These are phyloP conservation scores for Penicillium fuscoglaucum DNA, from an alignment of 2,329 filamentous ascomycete species.

Conservation along the genomic window DNA sequence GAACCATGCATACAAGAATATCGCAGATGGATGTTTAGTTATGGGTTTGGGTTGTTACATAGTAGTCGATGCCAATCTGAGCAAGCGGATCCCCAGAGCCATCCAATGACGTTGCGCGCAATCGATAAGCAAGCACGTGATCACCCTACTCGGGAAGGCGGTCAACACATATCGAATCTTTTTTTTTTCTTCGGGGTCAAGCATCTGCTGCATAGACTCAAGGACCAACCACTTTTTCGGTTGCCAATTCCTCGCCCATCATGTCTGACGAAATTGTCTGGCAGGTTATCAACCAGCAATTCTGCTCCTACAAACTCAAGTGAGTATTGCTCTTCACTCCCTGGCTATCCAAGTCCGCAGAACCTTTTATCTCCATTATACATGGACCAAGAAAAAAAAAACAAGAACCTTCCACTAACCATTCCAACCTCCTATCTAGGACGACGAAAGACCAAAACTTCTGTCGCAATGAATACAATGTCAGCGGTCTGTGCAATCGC, in stretches of 20 bases:
- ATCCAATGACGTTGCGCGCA: conserved; percentile 11
- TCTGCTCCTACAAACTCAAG: conserved; percentile 94
- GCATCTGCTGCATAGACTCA: conserved; percentile 1
- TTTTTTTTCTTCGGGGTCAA: conserved; percentile 10
- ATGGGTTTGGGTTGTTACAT: not conserved
- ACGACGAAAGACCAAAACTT: conserved; percentile 87
- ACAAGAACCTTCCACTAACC: conserved; percentile 9
- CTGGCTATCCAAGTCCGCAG: not conserved
- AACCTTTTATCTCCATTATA: conserved; percentile 8
- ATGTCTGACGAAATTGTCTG: conserved; percentile 94
- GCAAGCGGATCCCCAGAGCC: not conserved
- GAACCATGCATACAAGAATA: not conserved
- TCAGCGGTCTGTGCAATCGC: conserved; percentile 77
- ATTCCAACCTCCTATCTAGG: conserved; percentile 43
- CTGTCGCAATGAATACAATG: conserved; percentile 93
- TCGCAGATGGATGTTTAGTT: not conserved
- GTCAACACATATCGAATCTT: conserved; percentile 7
- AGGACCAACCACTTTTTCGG: conserved; percentile 4
- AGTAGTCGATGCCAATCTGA: not conserved
- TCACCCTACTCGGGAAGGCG: not conserved
- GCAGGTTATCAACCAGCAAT: conserved; percentile 94
- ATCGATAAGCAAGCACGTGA: conserved; percentile 40
- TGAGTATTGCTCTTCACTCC: conserved; percentile 44
- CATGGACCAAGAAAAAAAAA: conserved; percentile 8
- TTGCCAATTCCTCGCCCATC: conserved; percentile 22